phyloP scores from a whole-genome alignment of 305 asterid genomes.

The Fraxinus albicans region DNA sequence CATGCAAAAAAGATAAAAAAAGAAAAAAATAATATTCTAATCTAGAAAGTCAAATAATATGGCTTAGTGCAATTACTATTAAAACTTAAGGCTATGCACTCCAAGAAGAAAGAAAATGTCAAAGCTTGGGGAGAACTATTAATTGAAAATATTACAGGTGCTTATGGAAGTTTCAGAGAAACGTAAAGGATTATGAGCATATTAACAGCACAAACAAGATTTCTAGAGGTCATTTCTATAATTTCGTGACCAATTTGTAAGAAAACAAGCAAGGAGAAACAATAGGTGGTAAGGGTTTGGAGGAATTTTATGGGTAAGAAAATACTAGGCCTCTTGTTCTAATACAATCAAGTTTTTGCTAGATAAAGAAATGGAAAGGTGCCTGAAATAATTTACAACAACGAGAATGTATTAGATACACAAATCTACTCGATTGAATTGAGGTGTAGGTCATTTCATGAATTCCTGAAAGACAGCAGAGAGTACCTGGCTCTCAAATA shows the following conservation, averaged over 20 bases:
- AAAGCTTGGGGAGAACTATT: not conserved
- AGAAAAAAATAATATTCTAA: not conserved
- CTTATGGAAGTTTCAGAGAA: not conserved
- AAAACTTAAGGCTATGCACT: not conserved
- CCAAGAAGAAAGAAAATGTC: not conserved
- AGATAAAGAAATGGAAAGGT: not conserved
- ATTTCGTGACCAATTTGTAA: not conserved
- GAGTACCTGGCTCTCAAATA: not conserved
- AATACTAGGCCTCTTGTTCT: not conserved
- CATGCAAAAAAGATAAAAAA: not conserved
- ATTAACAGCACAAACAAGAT: not conserved
- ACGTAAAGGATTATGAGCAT: not conserved
- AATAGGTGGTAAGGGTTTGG: not conserved
- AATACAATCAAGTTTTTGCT: not conserved
- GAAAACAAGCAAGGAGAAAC: not conserved
- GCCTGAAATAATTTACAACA: not conserved
- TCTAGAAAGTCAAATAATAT: not conserved
- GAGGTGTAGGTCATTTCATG: not conserved
- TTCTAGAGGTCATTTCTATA: not conserved
- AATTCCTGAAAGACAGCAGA: not conserved
- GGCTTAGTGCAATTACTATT: not conserved
- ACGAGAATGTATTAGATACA: not conserved
- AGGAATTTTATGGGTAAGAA: not conserved
- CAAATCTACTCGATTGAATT: not conserved
- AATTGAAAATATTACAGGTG: not conserved